A percentile compares a stretch with the other conserved stretches of the same genome.
Conservation (phyloP, 495 filamentous ascomycete species). For the Penicillium lagena region DNA sequence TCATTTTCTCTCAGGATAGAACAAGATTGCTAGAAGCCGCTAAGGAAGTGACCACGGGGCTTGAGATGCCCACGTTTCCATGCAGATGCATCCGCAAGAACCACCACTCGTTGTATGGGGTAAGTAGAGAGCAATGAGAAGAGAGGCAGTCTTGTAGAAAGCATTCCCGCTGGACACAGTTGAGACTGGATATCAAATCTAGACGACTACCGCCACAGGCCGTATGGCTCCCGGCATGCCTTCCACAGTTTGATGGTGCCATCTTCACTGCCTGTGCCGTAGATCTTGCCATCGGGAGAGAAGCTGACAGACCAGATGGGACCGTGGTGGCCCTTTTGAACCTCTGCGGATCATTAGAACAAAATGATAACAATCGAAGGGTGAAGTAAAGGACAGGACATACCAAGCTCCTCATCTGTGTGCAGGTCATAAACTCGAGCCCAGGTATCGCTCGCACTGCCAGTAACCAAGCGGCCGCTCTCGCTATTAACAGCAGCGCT, state of each 20-base stretch:
- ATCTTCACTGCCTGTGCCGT: constrained; percentile 94
- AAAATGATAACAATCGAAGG: not conserved
- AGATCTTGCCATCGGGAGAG: constrained; percentile 90
- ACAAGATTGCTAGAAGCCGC: too few relatives aligned
- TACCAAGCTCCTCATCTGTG: constrained; percentile 67
- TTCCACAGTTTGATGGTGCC: constrained; percentile 95
- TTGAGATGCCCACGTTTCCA: too few relatives aligned
- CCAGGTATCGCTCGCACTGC: constrained; percentile 85
- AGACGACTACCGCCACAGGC: constrained; percentile 50
- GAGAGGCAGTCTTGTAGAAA: too few relatives aligned
- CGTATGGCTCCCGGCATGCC: constrained; percentile 60
- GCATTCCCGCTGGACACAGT: not conserved
- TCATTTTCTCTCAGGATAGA: too few relatives aligned
- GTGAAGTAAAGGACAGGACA: constrained; percentile 15
- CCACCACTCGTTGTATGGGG: too few relatives aligned
- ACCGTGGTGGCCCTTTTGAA: constrained; percentile 95
- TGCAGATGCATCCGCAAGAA: too few relatives aligned
- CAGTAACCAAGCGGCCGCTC: constrained; percentile 77
- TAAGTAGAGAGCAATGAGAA: too few relatives aligned
- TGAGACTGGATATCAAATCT: not conserved
- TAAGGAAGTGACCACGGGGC: too few relatives aligned
- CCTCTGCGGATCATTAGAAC: constrained; percentile 48
- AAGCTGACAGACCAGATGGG: constrained; percentile 94
- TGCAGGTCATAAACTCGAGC: constrained; percentile 87
- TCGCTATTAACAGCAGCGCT: constrained; percentile 81